phyloP scores from a whole-genome alignment of 2,329 filamentous ascomycete species.

The Coleophoma cylindrospora region DNA sequence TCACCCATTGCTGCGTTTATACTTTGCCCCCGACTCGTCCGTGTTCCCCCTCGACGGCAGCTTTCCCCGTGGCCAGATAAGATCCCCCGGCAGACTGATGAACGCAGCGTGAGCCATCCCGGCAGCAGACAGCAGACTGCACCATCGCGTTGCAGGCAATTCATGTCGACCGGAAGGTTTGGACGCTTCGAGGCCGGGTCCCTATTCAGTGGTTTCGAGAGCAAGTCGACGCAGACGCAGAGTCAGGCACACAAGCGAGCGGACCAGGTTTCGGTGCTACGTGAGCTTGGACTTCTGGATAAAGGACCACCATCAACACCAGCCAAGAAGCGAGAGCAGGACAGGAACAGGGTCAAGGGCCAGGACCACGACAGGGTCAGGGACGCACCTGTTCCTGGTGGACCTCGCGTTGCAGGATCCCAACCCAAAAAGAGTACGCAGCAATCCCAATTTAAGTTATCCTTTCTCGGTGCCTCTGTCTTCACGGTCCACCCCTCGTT shows the following conservation, averaged over 20 bases:
- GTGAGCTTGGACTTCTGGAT: constrained; percentile 27
- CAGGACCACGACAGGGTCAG: constrained; percentile 18
- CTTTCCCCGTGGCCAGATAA: not conserved
- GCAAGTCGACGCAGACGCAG: no score
- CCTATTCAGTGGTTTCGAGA: no score
- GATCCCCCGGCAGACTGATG: not conserved
- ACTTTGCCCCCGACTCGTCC: not conserved
- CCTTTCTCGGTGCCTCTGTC: not conserved
- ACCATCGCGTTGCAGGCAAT: no score
- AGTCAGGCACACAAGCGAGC: constrained; percentile 11
- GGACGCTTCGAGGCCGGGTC: no score
- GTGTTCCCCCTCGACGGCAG: not conserved
- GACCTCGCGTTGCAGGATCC: constrained; percentile 23
- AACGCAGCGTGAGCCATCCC: not conserved
- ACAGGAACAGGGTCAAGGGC: constrained; percentile 19
- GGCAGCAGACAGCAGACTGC: not conserved
- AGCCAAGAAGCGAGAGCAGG: constrained; percentile 20
- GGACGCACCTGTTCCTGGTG: constrained; percentile 10
- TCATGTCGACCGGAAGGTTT: no score
- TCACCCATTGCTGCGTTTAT: no score
- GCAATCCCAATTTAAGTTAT: constrained; percentile 3
- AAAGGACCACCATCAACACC: constrained; percentile 10
- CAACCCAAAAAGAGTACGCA: constrained; percentile 23
- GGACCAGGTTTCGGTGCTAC: constrained; percentile 23
- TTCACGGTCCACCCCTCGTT: not conserved